Evolutionary conservation across 148 eudicot species (phyloP), one percentile per base, ranked within the genome.

Genomic region (Oxyria digyna): DNA sequence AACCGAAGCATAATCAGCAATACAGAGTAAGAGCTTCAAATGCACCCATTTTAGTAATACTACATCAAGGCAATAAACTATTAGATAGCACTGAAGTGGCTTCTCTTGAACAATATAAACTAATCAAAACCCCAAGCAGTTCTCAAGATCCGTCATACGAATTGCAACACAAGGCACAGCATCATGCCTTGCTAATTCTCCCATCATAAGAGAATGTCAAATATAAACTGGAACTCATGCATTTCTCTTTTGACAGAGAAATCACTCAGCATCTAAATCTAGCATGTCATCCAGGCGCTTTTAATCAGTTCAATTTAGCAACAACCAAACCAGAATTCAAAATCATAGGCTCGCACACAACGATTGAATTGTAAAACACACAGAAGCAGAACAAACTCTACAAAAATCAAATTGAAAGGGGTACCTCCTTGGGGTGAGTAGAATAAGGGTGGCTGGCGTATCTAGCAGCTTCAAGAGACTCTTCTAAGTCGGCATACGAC

Each of bases 381-480:
- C 45, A 21, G 45, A 37, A 15, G 3, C 4, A 31, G 40, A 46
- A 29, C 1, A 15, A 50, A 68, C 33, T 14, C 23, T 13, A 9
- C 6, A 38, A 3, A 35, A 31, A n/a, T 10, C 10, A 13, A 54
- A 29, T 31, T 26, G 37, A n/a, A 48, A 40, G 67, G 3, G 67
- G 3, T 74, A 94, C 99, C 96, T 94, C 97, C 67, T 87, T 81
- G 35, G 99, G 99, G 45, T 85, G 96, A 59, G 96, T 79, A 1
- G 97, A 75, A 66, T 94, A 94, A 1, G 99, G 96, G 72, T 91
- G 97, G 70, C 85, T 88, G 17, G 91, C 74, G 64, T 87, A 91
- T 81, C 99, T 82, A 50, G 99, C 83, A 81, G 99, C 97, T 78
- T 85, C 91, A 1, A 94, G 77, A 1, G 97, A 74, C 66, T 94